These are phyloP conservation scores for Cerioporus squamosus DNA, from an alignment of 1,284 basidiomycete species.

Conservation along the genomic window DNA sequence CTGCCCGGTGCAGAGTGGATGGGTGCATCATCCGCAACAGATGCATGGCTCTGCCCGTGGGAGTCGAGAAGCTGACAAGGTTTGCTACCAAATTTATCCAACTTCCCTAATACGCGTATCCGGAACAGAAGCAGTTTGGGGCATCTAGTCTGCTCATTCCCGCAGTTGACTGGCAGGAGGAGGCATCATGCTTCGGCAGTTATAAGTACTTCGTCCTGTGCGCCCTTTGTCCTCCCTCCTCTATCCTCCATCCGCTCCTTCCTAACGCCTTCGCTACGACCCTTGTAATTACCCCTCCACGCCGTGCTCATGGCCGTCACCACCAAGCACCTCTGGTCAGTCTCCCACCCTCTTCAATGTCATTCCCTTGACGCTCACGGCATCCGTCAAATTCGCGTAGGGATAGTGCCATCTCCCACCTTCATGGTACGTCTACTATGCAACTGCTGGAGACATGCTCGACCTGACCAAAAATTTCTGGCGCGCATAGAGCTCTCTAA, in stretches of 20 bases:
- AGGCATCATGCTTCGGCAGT: slow-evolving; percentile 43
- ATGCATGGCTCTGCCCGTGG: slow-evolving; percentile 31
- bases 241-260: slow-evolving; percentile 33
- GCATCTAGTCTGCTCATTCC: slow-evolving; percentile 47
- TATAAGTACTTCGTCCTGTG: slow-evolving; percentile 44
- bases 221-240: slow-evolving; percentile 38
- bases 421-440: slow-evolving; percentile 50
- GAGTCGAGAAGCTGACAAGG: slow-evolving; percentile 38
- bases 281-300: slow-evolving; percentile 43
- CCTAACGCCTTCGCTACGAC: slow-evolving; percentile 23
- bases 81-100: slow-evolving; percentile 30
- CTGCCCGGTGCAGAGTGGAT: slow-evolving; percentile 17
- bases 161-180: slow-evolving; percentile 39
- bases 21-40: slow-evolving; percentile 25
- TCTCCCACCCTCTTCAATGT: slow-evolving; percentile 14
- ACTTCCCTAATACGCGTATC: slow-evolving; percentile 31
- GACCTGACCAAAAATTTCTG: slow-evolving; percentile 10
- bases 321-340: slow-evolving; percentile 65
- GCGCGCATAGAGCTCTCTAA: slow-evolving; percentile 57
- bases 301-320: slow-evolving; percentile 56
- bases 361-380: slow-evolving; percentile 5
- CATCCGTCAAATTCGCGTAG: slow-evolving; percentile 37
- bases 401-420: slow-evolving; percentile 65
- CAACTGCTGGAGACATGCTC: background rate
- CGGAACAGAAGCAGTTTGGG: slow-evolving; percentile 38